phyloP scores from a whole-genome alignment of 768 basidiomycete genomes.

The Rhizopogon salebrosus region DNA sequence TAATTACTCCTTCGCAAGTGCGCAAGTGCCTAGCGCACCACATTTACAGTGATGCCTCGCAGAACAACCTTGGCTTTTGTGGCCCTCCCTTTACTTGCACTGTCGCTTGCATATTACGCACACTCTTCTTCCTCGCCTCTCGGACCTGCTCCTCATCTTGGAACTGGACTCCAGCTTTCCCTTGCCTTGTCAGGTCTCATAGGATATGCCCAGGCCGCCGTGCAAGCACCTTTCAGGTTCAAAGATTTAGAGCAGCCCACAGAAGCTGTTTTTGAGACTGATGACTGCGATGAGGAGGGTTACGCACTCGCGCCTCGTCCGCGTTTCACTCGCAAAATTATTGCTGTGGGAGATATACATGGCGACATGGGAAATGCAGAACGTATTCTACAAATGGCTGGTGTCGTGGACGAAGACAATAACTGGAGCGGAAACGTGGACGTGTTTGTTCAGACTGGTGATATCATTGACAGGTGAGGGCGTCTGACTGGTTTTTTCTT shows the following conservation, averaged over 20 bases:
- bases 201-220: conserved; percentile 18
- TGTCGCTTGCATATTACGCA: conserved; percentile 25
- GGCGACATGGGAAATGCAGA: conserved; percentile 81
- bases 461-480: conserved; percentile 84
- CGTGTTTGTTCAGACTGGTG: conserved; percentile 91
- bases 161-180: conserved; percentile 17
- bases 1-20: background rate
- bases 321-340: conserved; percentile 46
- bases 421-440: conserved; percentile 83
- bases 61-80: conserved; percentile 14
- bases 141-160: conserved; percentile 27
- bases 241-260: conserved; percentile 6
- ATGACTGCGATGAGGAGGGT: background rate
- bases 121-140: conserved; percentile 27
- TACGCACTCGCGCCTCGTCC: conserved; percentile 20
- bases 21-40: background rate
- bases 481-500: background rate
- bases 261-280: conserved; percentile 3
- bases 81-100: conserved; percentile 19
- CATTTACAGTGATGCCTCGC: conserved; percentile 17
- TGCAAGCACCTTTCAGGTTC: conserved; percentile 16
- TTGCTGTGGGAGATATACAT: conserved; percentile 91
- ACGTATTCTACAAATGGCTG: conserved; percentile 74
- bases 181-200: conserved; percentile 21
- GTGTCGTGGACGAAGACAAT: conserved; percentile 64